Conservation (phyloP, 2,329 filamentous ascomycete genomes). For the Elsinoe arachidis region DNA sequence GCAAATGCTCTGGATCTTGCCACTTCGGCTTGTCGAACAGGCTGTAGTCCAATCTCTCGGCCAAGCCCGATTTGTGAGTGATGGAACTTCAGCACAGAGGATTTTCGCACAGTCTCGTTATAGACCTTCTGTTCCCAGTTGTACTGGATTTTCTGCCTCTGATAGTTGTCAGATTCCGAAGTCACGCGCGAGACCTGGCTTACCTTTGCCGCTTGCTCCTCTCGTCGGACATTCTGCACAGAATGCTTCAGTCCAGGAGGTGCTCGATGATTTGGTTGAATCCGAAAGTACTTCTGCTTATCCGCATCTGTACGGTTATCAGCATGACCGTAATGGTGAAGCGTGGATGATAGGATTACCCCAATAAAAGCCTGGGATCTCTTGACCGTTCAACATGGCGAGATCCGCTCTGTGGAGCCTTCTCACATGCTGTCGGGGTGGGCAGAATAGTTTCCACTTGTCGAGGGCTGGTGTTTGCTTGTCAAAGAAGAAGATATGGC, state of each 20-base stretch:
- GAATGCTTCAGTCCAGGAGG: slow-evolving; percentile 33
- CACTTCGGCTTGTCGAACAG: slow-evolving; percentile 7
- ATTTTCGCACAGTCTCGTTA: slow-evolving; percentile 11
- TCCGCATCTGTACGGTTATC: slow-evolving; percentile 28
- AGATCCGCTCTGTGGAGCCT: too few species aligned
- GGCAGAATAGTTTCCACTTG: too few species aligned
- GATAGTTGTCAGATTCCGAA: not conserved
- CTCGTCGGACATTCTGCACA: slow-evolving; percentile 30
- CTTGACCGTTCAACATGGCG: not conserved
- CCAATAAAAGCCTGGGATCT: slow-evolving; percentile 39
- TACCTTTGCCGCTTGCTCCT: slow-evolving; percentile 28
- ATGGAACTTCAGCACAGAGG: slow-evolving; percentile 8
- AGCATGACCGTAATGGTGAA: not conserved
- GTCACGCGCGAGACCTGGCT: slow-evolving; percentile 3
- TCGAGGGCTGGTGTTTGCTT: not conserved
- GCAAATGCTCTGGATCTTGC: slow-evolving; percentile 8
- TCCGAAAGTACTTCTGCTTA: slow-evolving; percentile 44
- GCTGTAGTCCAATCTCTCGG: slow-evolving; percentile 14
- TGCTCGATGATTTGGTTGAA: slow-evolving; percentile 32
- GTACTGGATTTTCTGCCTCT: slow-evolving; percentile 14
- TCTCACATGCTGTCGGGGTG: too few species aligned
- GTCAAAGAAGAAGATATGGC: not conserved
- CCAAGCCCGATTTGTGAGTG: slow-evolving; percentile 4
- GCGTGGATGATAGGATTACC: slow-evolving; percentile 21
- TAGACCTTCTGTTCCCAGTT: slow-evolving; percentile 7